Base-by-base conservation (phyloP, 2,329 filamentous ascomycete species). In the Diaporthe capsici region DNA sequence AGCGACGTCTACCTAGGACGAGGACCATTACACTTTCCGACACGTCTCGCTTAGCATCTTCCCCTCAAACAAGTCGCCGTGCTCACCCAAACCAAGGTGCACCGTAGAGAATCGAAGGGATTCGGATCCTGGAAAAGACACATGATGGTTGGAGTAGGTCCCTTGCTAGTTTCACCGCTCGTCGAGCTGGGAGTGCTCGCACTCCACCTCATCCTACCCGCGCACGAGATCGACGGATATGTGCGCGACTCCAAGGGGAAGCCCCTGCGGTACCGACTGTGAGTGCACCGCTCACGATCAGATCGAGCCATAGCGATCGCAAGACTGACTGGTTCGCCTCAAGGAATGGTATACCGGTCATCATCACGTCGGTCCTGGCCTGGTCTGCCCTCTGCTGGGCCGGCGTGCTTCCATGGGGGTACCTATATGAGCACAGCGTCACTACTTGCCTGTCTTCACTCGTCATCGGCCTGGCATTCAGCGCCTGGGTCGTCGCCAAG, bases 181-280 rank as follows among this genome's bases (percentile, higher is more conserved):
- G 39, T 76, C 17, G 71, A 76, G 72, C 53, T 76, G 53, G 51
- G 37, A 20, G 65, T 76, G 22, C 71, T 76, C 74, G 55, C 57
- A 15, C 71, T 72, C 42, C 74, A 76, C 31, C 53, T 76, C 63
- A 20, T 63, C 12, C 63, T 76, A 25, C 74, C 74, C 15, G 74
- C 74, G 28, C 49, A 22, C 2, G 47, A 61, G 31, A 51, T 71
- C 6, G 74, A 76, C 42, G 74, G 74, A 25, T 76, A 76, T 39
- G 74, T 76, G 31, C 74, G 44, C 17, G 74, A 76, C 28, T 4
- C 55, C 71, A 76, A 74, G 39, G 74, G 63, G 34, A 76, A 74
- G 55, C 74, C 74, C 2, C 37, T 76, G 4, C 68, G 68, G 12
- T 76, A 76, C 63, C 74, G 71, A 37, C 44, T 74, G 74, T 74